A percentile compares a stretch with the other conserved stretches of the same genome.
Evolutionary conservation across 2,329 filamentous ascomycete species (phyloP).

Genomic region (Alternaria tenuissima): DNA sequence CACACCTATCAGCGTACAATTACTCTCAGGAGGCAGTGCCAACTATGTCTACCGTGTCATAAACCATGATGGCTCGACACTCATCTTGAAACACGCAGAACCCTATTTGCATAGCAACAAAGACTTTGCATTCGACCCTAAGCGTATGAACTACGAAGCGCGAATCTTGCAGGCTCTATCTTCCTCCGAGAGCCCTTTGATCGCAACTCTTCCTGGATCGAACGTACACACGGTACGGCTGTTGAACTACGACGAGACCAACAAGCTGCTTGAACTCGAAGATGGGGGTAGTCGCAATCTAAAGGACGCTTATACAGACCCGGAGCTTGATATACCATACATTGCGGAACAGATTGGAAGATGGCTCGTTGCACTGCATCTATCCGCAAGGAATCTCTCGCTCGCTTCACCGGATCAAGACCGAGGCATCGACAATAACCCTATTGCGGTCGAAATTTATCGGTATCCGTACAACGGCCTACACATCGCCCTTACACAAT

Average conservation of each 20-base stretch:
- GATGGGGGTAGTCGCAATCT: conserved; percentile 43
- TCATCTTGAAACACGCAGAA: conserved; percentile 49
- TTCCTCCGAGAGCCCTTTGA: conserved; percentile 6
- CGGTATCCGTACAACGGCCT: conserved; percentile 45
- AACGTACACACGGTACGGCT: conserved; percentile 30
- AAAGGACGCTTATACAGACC: conserved; percentile 43
- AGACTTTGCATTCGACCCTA: conserved; percentile 35
- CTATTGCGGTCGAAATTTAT: conserved; percentile 37
- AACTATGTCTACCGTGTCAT: conserved; percentile 49
- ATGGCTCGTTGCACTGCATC: conserved; percentile 48
- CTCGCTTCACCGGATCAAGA: conserved; percentile 12
- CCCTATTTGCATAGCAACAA: conserved; percentile 37
- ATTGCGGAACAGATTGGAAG: conserved; percentile 38
- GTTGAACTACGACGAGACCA: conserved; percentile 34
- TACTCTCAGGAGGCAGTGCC: conserved; percentile 45
- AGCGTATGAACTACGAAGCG: conserved; percentile 49
- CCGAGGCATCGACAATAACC: conserved; percentile 32
- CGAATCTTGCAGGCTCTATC: conserved; percentile 31
- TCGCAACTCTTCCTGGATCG: conserved; percentile 1
- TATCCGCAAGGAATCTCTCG: conserved; percentile 15
- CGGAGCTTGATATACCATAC: conserved; percentile 22
- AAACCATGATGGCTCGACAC: conserved; percentile 16
- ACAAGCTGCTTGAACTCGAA: conserved; percentile 41
- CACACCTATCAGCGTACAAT: conserved; percentile 13
- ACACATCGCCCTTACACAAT: conserved; percentile 26